Base-by-base conservation (phyloP, 208 protist species). In the Acanthamoeba rhysodes region DNA sequence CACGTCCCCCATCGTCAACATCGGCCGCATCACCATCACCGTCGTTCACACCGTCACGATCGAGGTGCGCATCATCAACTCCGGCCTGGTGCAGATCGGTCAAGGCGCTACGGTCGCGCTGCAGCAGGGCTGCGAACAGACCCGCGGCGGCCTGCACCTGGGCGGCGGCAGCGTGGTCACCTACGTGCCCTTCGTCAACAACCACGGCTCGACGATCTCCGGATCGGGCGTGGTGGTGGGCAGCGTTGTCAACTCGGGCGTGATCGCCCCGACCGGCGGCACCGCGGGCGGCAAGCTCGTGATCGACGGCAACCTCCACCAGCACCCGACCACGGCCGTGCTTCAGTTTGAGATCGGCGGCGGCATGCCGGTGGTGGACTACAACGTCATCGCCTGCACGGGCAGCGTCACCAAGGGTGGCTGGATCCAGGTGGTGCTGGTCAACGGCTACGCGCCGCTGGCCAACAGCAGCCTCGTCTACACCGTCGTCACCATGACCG, bases 311-410 rank as follows among this genome's bases (percentile, higher is more conserved):
- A 16, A 91, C 62, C 84, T 91, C 27, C 32, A 50, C 41, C 84
- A 91, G 84, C 20, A 34, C 22, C 29, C 57, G 5, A 91, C 48
- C 48, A 53, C 84, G n/a, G 84, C n/a, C 53, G 84, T 91, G 29
- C 16, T 91, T 18, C 22, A 68, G 84, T 91, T 91, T 55, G 62
- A 91, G 32, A 91, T 91, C 32, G 84, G 84, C 84, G 84, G 84
- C 22, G 32, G 34, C 34, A 0, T 50, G 20, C 84, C 84, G 27
- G 53, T 70, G 29, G 53, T 91, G 8, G 84, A 91, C 62, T 91
- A 91, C 84, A 70, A 91, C 84, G 62, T 70, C 27, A 70, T 91
- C 55, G 37, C 14, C 29, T 62, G 53, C 57, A 91, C 84, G 57
- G 84, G 84, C 55, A 91, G 37, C 57, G 53, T 91, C n/a, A 91